Percentiles rank a stretch among this genome's conserved stretches.
Evolutionary conservation across 1,284 basidiomycete genomes (phyloP).

Genomic region (Lentinula novae-zelandiae): DNA sequence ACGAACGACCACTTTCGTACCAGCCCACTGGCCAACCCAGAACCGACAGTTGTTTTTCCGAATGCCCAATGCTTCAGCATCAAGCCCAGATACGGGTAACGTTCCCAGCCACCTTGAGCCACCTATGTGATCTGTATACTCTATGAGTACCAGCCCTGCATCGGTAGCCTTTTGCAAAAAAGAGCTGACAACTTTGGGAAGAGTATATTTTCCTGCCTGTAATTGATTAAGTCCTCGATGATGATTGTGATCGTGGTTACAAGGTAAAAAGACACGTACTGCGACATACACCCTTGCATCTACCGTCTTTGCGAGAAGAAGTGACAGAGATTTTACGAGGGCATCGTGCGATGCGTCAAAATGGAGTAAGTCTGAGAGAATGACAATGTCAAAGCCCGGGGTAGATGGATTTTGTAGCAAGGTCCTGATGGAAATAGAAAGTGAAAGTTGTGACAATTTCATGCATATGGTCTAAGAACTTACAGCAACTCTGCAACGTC

Average conservation of each 20-base stretch:
- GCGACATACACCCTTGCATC: slow-evolving; percentile 53
- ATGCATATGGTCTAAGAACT: slow-evolving; percentile 17
- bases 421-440: not conserved
- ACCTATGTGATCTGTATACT: slow-evolving; percentile 20
- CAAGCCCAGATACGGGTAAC: slow-evolving; percentile 43
- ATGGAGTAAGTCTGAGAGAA: slow-evolving; percentile 69
- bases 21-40: slow-evolving; percentile 52
- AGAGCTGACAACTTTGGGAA: slow-evolving; percentile 44
- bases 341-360: slow-evolving; percentile 58
- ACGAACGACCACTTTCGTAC: not conserved
- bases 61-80: slow-evolving; percentile 40
- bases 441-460: not conserved
- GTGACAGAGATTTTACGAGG: slow-evolving; percentile 46
- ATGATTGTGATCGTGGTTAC: not conserved
- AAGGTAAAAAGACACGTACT: slow-evolving; percentile 23
- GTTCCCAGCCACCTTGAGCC: slow-evolving; percentile 43
- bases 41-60: slow-evolving; percentile 57
- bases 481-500: slow-evolving; percentile 47
- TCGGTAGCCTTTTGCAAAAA: slow-evolving; percentile 43
- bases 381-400: slow-evolving; percentile 51
- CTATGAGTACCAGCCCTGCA: slow-evolving; percentile 47
- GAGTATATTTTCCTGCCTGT: slow-evolving; percentile 61
- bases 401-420: slow-evolving; percentile 17
- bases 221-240: not conserved
- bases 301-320: slow-evolving; percentile 41